Evolutionary conservation across 1,139 yeast genomes (phyloP).

Genomic region (Keqinozyma sinolaborantium): DNA sequence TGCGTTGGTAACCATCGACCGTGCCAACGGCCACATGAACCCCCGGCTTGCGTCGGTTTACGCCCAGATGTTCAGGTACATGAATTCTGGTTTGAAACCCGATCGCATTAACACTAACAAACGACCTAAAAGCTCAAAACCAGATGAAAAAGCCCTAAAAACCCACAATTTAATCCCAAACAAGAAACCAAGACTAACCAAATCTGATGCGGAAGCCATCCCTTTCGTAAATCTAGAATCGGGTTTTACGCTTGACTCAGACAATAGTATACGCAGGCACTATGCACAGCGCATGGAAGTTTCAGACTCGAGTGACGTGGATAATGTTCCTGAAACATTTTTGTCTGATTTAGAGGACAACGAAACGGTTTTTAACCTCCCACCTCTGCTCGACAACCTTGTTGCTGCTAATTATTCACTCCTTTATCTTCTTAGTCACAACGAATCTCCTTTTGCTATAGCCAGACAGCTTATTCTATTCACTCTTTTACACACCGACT

Average conservation of each 20-base stretch:
- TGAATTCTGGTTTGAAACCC: conserved; percentile 1
- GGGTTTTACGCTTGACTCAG: background rate
- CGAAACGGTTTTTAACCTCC: background rate
- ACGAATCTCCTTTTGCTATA: conserved; percentile 24
- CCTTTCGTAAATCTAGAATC: background rate
- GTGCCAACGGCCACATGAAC: no score
- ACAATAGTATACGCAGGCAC: conserved; percentile 1
- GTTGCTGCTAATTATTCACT: conserved; percentile 8
- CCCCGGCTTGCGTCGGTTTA: background rate
- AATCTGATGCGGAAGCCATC: background rate
- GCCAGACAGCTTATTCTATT: conserved; percentile 25
- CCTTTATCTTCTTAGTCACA: conserved; percentile 13
- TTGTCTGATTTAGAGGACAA: background rate
- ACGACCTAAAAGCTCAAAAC: no score
- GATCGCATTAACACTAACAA: no score
- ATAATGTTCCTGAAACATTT: background rate
- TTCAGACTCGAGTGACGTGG: background rate
- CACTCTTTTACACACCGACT: conserved; percentile 14
- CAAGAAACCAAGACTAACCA: no score
- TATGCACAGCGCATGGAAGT: background rate
- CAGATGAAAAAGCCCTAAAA: no score
- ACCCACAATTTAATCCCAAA: no score
- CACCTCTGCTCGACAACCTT: background rate
- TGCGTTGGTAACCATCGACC: no score
- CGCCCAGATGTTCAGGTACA: conserved; percentile 1